Conservation (phyloP, 2,329 filamentous ascomycete species). For the Aspergillus floridensis region DNA sequence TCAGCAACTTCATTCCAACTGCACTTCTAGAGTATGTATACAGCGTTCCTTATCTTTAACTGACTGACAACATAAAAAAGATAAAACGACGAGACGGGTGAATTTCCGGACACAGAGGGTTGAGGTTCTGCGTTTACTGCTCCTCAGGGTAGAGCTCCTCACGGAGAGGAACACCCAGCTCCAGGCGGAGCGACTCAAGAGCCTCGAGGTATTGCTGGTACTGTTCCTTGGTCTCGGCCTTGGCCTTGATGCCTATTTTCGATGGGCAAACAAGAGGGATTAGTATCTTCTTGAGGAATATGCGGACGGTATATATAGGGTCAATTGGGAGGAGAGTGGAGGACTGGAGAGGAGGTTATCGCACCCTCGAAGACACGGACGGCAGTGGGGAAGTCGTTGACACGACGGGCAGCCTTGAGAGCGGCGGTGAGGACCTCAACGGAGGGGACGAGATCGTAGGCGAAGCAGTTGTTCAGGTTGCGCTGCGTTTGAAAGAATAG, state of each 20-base stretch:
- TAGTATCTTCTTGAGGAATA: background rate
- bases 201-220: conserved; percentile 94
- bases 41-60: conserved; percentile 36
- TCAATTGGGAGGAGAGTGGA: background rate
- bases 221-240: conserved; percentile 97
- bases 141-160: conserved; percentile 81
- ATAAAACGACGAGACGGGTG: conserved; percentile 12
- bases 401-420: conserved; percentile 86
- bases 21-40: conserved; percentile 40
- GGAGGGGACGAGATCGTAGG: conserved; percentile 98
- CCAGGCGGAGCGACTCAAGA: conserved; percentile 87
- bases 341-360: conserved; percentile 25
- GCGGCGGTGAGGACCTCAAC: conserved; percentile 87
- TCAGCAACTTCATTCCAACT: conserved; percentile 28
- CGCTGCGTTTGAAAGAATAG: conserved; percentile 52
- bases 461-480: conserved; percentile 99
- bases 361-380: conserved; percentile 98
- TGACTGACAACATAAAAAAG: conserved; percentile 18
- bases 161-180: conserved; percentile 87
- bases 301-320: background rate
- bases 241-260: conserved; percentile 84
- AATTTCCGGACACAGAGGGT: conserved; percentile 15
- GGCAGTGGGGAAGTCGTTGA: conserved; percentile 98
- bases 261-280: conserved; percentile 9
- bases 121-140: conserved; percentile 32